Percentiles rank a stretch among this genome's conserved stretches.
phyloP scores from a whole-genome alignment of 2,329 filamentous ascomycete species.

The Graphilbum sp. region DNA sequence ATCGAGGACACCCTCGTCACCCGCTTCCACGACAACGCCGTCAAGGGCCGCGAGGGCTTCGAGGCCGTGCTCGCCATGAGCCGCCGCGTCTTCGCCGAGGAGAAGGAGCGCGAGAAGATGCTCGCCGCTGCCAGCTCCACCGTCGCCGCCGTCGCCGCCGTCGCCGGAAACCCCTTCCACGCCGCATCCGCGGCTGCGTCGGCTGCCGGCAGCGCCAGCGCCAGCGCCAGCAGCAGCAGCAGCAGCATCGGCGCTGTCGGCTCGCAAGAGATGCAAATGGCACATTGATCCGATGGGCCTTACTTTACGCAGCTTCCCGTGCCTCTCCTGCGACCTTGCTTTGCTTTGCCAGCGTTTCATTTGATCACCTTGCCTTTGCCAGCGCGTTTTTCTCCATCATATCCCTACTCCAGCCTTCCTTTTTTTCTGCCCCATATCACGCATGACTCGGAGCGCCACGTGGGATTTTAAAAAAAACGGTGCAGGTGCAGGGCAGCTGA shows the following conservation, averaged over 20 bases:
- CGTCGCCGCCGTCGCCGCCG: conserved; percentile 6
- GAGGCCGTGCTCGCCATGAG: conserved; percentile 91
- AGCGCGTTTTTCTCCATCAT: background rate
- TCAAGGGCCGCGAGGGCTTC: conserved; percentile 83
- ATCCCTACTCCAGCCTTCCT: background rate
- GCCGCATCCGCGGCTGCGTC: background rate
- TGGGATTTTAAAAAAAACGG: background rate
- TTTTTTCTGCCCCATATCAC: background rate
- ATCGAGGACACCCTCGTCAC: conserved; percentile 84
- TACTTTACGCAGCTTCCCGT: too few relatives aligned
- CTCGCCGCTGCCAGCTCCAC: conserved; percentile 8
- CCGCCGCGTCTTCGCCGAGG: conserved; percentile 77
- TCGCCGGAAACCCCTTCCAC: conserved; percentile 9
- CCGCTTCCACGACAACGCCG: conserved; percentile 81
- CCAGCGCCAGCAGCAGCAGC: too few relatives aligned
- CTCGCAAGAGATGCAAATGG: background rate
- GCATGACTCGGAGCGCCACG: background rate
- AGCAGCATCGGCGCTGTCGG: too few relatives aligned
- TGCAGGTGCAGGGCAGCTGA: too few relatives aligned
- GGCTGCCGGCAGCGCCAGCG: too few relatives aligned
- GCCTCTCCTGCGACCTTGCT: too few relatives aligned
- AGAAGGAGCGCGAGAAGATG: conserved; percentile 46
- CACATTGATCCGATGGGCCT: background rate
- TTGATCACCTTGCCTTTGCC: background rate
- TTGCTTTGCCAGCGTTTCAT: background rate